These are phyloP conservation scores for Diaporthe velutina DNA, from an alignment of 2,329 filamentous ascomycete species.

Conservation along the genomic window DNA sequence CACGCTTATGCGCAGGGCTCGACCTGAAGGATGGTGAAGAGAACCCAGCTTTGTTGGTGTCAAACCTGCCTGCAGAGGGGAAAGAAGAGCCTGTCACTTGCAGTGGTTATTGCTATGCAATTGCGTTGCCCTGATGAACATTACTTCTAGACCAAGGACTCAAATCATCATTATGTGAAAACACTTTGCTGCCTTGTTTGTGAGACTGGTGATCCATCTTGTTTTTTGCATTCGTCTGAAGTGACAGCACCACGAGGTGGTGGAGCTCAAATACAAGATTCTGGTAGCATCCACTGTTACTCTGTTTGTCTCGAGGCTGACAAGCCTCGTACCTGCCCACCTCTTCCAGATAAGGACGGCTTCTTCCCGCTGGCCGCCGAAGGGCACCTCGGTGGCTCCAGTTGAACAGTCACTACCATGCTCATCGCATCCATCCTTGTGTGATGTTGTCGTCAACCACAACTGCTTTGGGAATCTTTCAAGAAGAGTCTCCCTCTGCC, in stretches of 20 bases:
- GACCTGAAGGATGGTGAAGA: background rate
- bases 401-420: background rate
- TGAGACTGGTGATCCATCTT: background rate
- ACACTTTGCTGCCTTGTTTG: background rate
- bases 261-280: too few species aligned
- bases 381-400: background rate
- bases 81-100: conserved; percentile 1
- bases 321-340: background rate
- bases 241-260: background rate
- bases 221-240: background rate
- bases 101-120: conserved; percentile 11
- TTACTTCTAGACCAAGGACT: background rate
- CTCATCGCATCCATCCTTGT: too few species aligned
- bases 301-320: background rate
- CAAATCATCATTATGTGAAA: conserved; percentile 8
- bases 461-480: background rate
- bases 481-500: background rate
- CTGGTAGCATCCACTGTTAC: background rate
- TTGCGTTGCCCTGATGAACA: conserved; percentile 12
- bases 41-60: background rate
- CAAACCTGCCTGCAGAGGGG: background rate
- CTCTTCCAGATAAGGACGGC: background rate
- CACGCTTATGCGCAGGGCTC: background rate
- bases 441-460: too few species aligned
- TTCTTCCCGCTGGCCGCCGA: background rate